Evolutionary conservation across 2,329 filamentous ascomycete genomes (phyloP), one percentile per base, ranked within the genome.

Genomic region (Scytalidium sp.): DNA sequence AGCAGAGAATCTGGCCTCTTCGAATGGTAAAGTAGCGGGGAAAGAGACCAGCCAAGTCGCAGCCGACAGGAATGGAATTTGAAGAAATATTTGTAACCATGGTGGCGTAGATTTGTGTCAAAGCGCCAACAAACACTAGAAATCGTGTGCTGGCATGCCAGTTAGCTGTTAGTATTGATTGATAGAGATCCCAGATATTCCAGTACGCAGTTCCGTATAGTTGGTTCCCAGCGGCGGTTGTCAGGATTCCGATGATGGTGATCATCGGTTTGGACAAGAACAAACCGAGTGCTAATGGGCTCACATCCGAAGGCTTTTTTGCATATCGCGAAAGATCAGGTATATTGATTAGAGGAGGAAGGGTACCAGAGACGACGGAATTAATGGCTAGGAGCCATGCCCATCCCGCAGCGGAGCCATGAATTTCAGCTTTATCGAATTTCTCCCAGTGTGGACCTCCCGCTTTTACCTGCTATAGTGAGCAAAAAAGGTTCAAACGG

Each of bases 81-180:
- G 76, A 76, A 5, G 75, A 75, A 56, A 79, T 72, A 55, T 79
- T 79, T 43, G 74, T 75, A 42, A 78, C 72, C 4, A 80, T 62
- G n/a, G 75, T 72, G 0, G 77, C 77, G 40, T 81, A 62, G 23
- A 74, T 72, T 64, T 78, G 80, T 3, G 70, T 70, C 13, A 75
- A 65, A 1, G 70, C 77, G n/a, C 65, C 74, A 55, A 81, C 75
- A 60, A 75, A 75, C 17, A 57, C 56, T 10, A 56, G 56, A 15
- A 54, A 54, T 11, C 61, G 60, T 72, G 71, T 73, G 4, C 69
- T 68, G 1, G 66, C 46, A 22, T 22, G 20, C 45, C 45, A 47
- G 25, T 47, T 39, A 27, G 3, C 17, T 17, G 32, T 32, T 9
- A 47, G 2, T 58, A 55, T 61, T 27, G 75, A 68, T 22, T 72